Evolutionary conservation across 805 yeast genomes (phyloP).

Genomic region (Metschnikowia arizonensis): DNA sequence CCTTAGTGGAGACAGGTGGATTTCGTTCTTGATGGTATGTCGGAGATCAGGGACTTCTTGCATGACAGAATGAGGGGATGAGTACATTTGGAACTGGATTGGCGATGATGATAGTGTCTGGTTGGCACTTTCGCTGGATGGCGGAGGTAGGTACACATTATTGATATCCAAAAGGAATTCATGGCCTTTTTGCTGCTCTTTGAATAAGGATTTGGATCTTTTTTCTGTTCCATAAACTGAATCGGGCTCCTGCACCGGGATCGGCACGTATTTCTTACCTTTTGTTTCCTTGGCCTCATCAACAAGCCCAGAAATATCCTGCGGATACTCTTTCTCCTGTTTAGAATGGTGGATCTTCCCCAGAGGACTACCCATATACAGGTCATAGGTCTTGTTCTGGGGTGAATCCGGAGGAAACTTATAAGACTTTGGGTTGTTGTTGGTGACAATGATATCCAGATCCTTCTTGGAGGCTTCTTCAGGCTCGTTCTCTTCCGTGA

Average conservation of each 20-base stretch:
- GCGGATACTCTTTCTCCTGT: constrained; percentile 17
- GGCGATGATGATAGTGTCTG: constrained; percentile 28
- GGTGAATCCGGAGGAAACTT: constrained; percentile 47
- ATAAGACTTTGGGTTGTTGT: constrained; percentile 44
- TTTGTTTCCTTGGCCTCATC: constrained; percentile 9
- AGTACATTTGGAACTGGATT: constrained; percentile 11
- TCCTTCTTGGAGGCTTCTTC: constrained; percentile 7
- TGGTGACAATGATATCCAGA: constrained; percentile 47
- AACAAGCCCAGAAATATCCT: constrained; percentile 35
- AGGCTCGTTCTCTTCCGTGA: constrained; percentile 29
- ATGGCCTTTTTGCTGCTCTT: not conserved
- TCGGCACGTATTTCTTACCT: constrained; percentile 33
- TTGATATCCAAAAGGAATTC: constrained; percentile 10
- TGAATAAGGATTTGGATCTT: not conserved
- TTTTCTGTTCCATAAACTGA: not conserved
- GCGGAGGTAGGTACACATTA: constrained; percentile 36
- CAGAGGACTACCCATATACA: not conserved
- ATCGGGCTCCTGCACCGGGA: constrained; percentile 38
- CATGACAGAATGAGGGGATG: constrained; percentile 26
- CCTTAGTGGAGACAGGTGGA: constrained; percentile 12
- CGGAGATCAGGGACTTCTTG: not conserved
- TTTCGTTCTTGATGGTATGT: not conserved
- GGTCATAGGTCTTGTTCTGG: not conserved
- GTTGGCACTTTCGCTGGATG: constrained; percentile 26
- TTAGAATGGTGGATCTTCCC: constrained; percentile 16